These are phyloP conservation scores for Salvia miltiorrhiza DNA, from an alignment of 257 asterid species.

Conservation along the genomic window DNA sequence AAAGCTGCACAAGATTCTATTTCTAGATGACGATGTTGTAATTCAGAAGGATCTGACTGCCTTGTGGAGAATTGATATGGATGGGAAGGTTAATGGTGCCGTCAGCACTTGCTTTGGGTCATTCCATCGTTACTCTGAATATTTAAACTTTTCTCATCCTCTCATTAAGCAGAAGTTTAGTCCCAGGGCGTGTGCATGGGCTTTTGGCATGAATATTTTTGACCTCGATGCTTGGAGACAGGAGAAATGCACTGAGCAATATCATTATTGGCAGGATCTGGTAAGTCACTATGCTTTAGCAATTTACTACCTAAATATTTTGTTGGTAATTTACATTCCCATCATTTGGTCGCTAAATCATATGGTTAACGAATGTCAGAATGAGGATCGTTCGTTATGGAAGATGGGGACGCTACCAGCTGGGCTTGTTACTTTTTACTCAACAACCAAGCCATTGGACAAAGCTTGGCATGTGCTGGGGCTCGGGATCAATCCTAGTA, in stretches of 20 bases:
- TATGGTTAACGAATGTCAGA: slow-evolving; percentile 43
- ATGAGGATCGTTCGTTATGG: slow-evolving; percentile 79
- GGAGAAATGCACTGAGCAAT: slow-evolving; percentile 71
- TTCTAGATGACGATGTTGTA: slow-evolving; percentile 90
- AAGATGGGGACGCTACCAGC: slow-evolving; percentile 81
- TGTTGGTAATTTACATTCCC: neutral
- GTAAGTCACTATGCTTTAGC: slow-evolving; percentile 34
- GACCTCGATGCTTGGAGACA: slow-evolving; percentile 94
- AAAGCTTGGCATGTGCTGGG: slow-evolving; percentile 92
- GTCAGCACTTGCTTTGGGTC: slow-evolving; percentile 93
- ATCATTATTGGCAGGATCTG: slow-evolving; percentile 89
- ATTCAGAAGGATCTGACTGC: slow-evolving; percentile 94
- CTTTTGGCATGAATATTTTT: slow-evolving; percentile 90
- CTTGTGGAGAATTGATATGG: slow-evolving; percentile 82
- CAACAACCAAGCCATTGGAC: slow-evolving; percentile 82
- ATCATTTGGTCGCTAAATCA: neutral
- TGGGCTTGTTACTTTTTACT: slow-evolving; percentile 77
- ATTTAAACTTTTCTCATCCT: slow-evolving; percentile 83
- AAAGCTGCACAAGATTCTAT: slow-evolving; percentile 68
- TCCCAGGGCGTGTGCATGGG: slow-evolving; percentile 95
- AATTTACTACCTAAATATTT: neutral
- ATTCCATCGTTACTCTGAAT: slow-evolving; percentile 73
- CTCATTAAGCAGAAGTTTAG: slow-evolving; percentile 75
- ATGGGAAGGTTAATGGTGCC: slow-evolving; percentile 89
- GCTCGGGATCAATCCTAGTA: slow-evolving; percentile 90